These are phyloP conservation scores for Salinomyces thailandicus DNA, from an alignment of 2,329 filamentous ascomycete species.

Conservation along the genomic window DNA sequence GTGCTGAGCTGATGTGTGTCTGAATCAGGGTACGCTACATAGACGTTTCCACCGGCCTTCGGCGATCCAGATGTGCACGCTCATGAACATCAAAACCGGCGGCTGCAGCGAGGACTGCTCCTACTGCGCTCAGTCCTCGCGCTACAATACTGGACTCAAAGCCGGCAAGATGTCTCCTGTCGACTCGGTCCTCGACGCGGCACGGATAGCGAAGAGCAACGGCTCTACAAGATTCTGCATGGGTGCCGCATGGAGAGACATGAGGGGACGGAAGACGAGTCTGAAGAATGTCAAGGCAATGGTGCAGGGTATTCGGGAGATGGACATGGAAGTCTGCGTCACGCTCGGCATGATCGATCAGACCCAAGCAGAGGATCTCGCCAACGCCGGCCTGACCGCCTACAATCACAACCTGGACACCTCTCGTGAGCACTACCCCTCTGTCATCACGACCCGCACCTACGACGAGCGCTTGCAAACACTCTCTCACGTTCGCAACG, in stretches of 20 bases:
- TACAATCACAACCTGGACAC: constrained; percentile 96
- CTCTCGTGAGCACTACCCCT: constrained; percentile 77
- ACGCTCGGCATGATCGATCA: constrained; percentile 84
- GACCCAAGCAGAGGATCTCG: constrained; percentile 66
- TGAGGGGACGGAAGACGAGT: constrained; percentile 78
- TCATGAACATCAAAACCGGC: constrained; percentile 95
- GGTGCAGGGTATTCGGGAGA: constrained; percentile 65
- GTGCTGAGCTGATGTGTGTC: constrained; percentile 8
- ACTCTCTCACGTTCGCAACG: constrained; percentile 67
- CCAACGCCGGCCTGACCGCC: constrained; percentile 72
- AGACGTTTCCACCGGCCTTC: constrained; percentile 75
- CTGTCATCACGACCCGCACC: constrained; percentile 70
- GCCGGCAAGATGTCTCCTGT: constrained; percentile 71
- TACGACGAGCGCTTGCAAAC: constrained; percentile 83
- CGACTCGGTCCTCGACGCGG: constrained; percentile 69
- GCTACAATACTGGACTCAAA: constrained; percentile 66
- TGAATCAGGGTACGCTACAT: constrained; percentile 63
- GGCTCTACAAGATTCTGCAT: constrained; percentile 90
- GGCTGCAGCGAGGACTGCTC: constrained; percentile 88
- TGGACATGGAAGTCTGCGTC: constrained; percentile 90
- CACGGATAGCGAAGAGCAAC: constrained; percentile 66
- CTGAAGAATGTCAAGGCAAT: constrained; percentile 77
- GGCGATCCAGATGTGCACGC: constrained; percentile 81
- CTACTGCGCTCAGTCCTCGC: constrained; percentile 83
- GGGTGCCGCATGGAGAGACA: constrained; percentile 89